A percentile compares a stretch with the other conserved stretches of the same genome.
These are phyloP conservation scores for Cytospora leucostoma DNA, from an alignment of 2,329 filamentous ascomycete genomes.

Conservation along the genomic window DNA sequence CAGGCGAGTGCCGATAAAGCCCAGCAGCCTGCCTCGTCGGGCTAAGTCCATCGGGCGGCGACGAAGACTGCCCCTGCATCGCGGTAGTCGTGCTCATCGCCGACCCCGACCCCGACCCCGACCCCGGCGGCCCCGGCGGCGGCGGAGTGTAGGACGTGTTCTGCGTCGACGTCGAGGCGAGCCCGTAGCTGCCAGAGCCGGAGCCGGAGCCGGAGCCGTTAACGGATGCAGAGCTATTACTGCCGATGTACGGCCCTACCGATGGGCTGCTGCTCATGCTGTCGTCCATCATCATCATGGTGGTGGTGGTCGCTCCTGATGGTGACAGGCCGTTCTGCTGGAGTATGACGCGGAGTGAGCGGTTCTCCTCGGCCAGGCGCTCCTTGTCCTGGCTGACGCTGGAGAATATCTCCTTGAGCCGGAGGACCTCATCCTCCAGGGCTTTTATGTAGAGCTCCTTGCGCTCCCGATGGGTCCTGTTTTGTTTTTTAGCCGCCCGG, in stretches of 20 bases:
- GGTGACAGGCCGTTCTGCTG: conserved; percentile 52
- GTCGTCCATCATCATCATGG: conserved; percentile 47
- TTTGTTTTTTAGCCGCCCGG: conserved; percentile 30
- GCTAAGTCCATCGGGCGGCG: conserved; percentile 23
- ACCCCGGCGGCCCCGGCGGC: conserved; percentile 42
- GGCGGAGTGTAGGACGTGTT: conserved; percentile 52
- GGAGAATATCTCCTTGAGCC: conserved; percentile 82
- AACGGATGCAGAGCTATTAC: conserved; percentile 38
- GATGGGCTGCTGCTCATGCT: conserved; percentile 50
- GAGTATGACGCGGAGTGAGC: conserved; percentile 63
- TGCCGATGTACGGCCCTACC: conserved; percentile 35
- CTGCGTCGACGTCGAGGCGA: conserved; percentile 42
- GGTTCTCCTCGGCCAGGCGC: conserved; percentile 75
- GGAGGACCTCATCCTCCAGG: conserved; percentile 86
- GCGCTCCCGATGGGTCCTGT: conserved; percentile 90
- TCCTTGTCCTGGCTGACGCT: conserved; percentile 75
- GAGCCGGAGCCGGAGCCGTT: conserved; percentile 52
- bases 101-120: conserved; percentile 33
- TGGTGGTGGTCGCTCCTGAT: conserved; percentile 33
- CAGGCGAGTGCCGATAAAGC: conserved; percentile 38
- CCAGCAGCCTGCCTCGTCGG: conserved; percentile 32
- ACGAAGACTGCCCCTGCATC: conserved; percentile 21
- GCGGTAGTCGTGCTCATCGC: conserved; percentile 27
- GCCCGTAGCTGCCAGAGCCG: conserved; percentile 57
- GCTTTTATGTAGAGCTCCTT: conserved; percentile 96